A percentile compares a stretch with the other conserved stretches of the same genome.
Evolutionary conservation across 2,329 filamentous ascomycete species (phyloP).

Genomic region (Ascosphaera apis): DNA sequence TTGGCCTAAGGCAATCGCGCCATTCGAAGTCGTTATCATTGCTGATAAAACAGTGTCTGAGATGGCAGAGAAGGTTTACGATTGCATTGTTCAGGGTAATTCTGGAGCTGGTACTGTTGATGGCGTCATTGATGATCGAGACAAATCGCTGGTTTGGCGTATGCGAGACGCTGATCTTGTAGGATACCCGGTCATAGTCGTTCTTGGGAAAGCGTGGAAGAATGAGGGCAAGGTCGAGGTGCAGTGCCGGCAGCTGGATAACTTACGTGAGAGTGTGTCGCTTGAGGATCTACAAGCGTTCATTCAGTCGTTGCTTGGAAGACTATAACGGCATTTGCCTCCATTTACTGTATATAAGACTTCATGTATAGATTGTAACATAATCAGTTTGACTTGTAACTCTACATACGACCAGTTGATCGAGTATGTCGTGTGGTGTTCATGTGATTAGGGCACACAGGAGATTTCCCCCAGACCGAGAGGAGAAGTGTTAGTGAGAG

Average conservation of each 20-base stretch:
- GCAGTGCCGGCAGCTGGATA: slow-evolving; percentile 46
- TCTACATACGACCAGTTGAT: too few species aligned
- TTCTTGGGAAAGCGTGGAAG: slow-evolving; percentile 52
- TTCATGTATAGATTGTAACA: background rate
- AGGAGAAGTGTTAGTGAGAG: too few species aligned
- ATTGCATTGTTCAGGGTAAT: slow-evolving; percentile 23
- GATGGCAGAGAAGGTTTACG: slow-evolving; percentile 39
- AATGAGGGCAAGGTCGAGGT: slow-evolving; percentile 41
- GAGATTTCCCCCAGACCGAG: too few species aligned
- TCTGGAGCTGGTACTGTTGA: slow-evolving; percentile 25
- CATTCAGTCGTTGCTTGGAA: slow-evolving; percentile 25
- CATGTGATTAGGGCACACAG: too few species aligned
- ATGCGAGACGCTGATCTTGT: slow-evolving; percentile 72
- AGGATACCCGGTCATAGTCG: slow-evolving; percentile 64
- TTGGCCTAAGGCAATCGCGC: slow-evolving; percentile 73
- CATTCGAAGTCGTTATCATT: slow-evolving; percentile 55
- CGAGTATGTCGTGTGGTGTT: too few species aligned
- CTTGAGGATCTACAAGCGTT: slow-evolving; percentile 26
- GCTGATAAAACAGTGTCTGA: slow-evolving; percentile 22
- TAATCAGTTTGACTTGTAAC: too few species aligned
- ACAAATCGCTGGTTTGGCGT: slow-evolving; percentile 54
- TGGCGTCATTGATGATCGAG: slow-evolving; percentile 50
- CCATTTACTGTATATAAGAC: background rate
- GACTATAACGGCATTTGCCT: slow-evolving; percentile 20
- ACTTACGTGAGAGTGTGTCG: slow-evolving; percentile 34